Conservation (phyloP, 768 basidiomycete genomes). For the Termitomyces sp. region DNA sequence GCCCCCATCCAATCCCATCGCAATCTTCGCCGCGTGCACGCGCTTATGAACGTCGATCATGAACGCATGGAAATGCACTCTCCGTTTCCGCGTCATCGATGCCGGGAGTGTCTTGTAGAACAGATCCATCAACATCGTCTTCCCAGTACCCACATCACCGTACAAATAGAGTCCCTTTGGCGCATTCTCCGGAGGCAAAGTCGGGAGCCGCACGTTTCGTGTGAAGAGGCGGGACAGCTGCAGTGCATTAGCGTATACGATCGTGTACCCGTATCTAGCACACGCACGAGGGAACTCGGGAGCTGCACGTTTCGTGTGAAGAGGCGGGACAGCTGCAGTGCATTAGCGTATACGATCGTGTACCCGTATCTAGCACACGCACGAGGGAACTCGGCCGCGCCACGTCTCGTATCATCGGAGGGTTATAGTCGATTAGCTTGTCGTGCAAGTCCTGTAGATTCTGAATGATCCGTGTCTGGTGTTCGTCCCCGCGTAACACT, state of each 20-base stretch:
- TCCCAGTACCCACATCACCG: conserved; percentile 96
- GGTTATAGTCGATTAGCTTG: conserved; percentile 61
- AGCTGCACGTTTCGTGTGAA: conserved; percentile 32
- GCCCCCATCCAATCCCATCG: conserved; percentile 60
- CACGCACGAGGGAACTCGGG: too few species aligned
- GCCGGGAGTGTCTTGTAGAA: conserved; percentile 82
- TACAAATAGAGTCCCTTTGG: conserved; percentile 93
- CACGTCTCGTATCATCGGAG: conserved; percentile 51
- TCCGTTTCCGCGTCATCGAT: conserved; percentile 62
- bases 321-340: conserved; percentile 38
- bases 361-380: conserved; percentile 10
- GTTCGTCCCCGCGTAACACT: conserved; percentile 65
- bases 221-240: conserved; percentile 45
- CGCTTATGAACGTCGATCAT: conserved; percentile 99
- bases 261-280: too few species aligned
- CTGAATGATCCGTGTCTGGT: conserved; percentile 81
- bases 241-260: conserved; percentile 10
- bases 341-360: conserved; percentile 10
- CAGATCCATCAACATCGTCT: conserved; percentile 99
- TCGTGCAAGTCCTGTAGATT: conserved; percentile 79
- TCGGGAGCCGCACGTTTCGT: conserved; percentile 28
- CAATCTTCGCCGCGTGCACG: conserved; percentile 73
- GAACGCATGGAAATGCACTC: conserved; percentile 98
- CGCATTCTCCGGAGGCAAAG: conserved; percentile 40
- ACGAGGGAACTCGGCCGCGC: conserved; percentile 34